phyloP scores from a whole-genome alignment of 305 asterid species.

The Solanum chacoense region DNA sequence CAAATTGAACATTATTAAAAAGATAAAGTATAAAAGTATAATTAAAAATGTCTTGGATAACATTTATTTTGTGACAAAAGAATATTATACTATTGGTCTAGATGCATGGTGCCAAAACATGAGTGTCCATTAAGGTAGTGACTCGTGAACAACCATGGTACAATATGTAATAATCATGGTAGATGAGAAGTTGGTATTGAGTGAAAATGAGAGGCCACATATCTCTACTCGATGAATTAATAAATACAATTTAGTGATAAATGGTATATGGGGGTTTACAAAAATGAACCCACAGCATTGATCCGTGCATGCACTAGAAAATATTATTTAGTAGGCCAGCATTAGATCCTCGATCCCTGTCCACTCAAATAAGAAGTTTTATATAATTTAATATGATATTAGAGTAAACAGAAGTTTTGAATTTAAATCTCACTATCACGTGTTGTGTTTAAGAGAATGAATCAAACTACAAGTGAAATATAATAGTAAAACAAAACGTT shows the following conservation, averaged over 20 bases:
- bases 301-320: neutral
- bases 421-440: neutral
- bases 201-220: neutral
- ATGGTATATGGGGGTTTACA: neutral
- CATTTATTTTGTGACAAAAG: neutral
- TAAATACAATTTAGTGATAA: neutral
- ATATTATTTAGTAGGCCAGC: neutral
- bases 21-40: neutral
- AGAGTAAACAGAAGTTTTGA: accelerated
- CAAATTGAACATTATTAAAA: neutral
- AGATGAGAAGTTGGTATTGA: slow-evolving; percentile 1
- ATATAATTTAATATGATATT: neutral
- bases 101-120: neutral
- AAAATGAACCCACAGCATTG: neutral
- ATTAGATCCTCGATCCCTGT: neutral
- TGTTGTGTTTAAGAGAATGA: neutral
- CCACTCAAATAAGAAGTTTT: neutral
- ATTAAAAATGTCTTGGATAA: neutral
- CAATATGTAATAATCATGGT: neutral
- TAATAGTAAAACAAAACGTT: neutral
- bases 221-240: neutral
- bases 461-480: neutral
- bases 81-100: neutral
- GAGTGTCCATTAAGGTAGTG: slow-evolving; percentile 1
- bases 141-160: neutral